These are phyloP conservation scores for Debaryomyces udenii DNA, from an alignment of 1,139 yeast genomes.

Conservation along the genomic window DNA sequence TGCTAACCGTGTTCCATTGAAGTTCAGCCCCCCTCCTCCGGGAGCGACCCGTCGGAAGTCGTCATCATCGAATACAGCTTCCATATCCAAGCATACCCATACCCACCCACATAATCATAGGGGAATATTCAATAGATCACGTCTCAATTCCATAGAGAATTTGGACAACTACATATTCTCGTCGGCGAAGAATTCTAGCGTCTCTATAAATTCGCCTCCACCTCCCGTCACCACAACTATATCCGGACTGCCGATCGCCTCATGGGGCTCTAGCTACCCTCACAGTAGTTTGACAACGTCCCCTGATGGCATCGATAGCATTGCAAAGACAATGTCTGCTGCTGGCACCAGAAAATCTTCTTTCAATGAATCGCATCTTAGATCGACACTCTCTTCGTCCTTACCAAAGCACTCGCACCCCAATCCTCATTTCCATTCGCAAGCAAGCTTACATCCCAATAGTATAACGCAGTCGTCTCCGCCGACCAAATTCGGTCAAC, in stretches of 20 bases:
- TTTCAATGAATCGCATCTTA: conserved; percentile 47
- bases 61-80: conserved; percentile 23
- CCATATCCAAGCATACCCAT: conserved; percentile 21
- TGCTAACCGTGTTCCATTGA: conserved; percentile 49
- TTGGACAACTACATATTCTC: conserved; percentile 47
- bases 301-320: conserved; percentile 21
- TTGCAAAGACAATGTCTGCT: conserved; percentile 24
- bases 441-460: conserved; percentile 6
- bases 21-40: conserved; percentile 45
- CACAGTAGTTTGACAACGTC: conserved; percentile 20
- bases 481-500: neutral
- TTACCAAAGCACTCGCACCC: conserved; percentile 21
- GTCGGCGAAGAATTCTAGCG: conserved; percentile 42
- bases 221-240: conserved; percentile 29
- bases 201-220: conserved; percentile 43
- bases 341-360: conserved; percentile 43
- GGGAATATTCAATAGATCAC: conserved; percentile 41
- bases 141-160: conserved; percentile 48
- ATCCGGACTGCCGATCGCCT: conserved; percentile 26
- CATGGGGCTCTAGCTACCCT: conserved; percentile 29
- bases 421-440: conserved; percentile 9
- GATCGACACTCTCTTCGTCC: conserved; percentile 43
- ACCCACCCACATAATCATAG: conserved; percentile 22
- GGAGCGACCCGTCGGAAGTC: conserved; percentile 31
- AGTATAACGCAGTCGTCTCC: neutral